Evolutionary conservation across 1,284 basidiomycete genomes (phyloP), one percentile per base, ranked within the genome.

Genomic region (Cutaneotrichosporon curvatum): DNA sequence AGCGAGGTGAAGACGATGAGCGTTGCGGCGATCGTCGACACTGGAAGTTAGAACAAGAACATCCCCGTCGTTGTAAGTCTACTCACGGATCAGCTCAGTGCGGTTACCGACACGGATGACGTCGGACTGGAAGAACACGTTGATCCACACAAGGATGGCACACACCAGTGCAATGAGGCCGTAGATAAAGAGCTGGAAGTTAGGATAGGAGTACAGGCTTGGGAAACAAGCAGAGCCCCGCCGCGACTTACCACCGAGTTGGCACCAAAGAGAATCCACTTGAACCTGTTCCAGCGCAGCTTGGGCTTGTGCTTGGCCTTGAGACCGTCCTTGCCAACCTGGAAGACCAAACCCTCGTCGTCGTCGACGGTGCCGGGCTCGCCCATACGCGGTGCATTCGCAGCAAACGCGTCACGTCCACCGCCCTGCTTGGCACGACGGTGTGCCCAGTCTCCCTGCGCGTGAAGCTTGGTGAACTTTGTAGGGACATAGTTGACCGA

Each of bases 201-300:
- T n/a, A 47, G 38, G 20, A 2, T 8, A 28, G 25, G 7, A 12
- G 25, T 7, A 28, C 18, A 2, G 10, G 25, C 25, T 10, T 12
- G 21, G 10, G 14, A 32, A 32, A 32, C 22, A 20, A 20, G 25
- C 25, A 7, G 25, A 28, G 25, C 7, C 25, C 25, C 8, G 25
- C 25, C 12, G 7, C 25, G 25, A 28, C 25, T 28, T 28, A 81
- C 79, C 25, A 78, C 38, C 25, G 67, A 62, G 61, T 82, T 83
- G 31, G 79, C 72, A 25, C 73, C 33, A 57, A 83, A 80, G 36
- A 84, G 62, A 10, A 73, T 70, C 81, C 81, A 83, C 63, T 84
- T 84, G 74, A 84, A 84, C 55, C 72, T 74, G 59, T 79, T 84
- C 82, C 82, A 84, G 25, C 77, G 71, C 56, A 80, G 67, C 52